phyloP scores from a whole-genome alignment of 306 rosid genomes.

The Trichosanthes cucumerina region DNA sequence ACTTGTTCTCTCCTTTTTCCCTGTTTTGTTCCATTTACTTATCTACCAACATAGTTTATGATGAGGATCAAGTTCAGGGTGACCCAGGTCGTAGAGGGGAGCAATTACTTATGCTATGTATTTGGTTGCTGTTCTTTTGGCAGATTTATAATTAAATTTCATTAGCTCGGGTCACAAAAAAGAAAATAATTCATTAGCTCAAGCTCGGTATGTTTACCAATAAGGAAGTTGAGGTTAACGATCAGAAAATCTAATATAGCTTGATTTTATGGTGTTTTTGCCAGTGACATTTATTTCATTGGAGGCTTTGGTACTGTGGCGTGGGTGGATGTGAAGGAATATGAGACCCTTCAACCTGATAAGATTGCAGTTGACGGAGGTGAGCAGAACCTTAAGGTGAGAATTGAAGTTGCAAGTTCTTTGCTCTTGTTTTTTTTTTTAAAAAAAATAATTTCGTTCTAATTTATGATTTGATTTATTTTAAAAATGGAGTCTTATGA shows the following conservation, averaged over 20 bases:
- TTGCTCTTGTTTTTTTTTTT: neutral
- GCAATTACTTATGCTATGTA: neutral
- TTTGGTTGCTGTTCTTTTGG: neutral
- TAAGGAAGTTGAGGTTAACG: neutral
- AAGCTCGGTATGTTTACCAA: neutral
- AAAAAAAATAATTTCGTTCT: neutral
- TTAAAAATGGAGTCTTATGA: neutral
- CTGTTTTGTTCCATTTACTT: neutral
- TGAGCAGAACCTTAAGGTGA: slow-evolving; percentile 87
- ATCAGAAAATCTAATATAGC: neutral
- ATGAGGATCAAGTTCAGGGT: neutral
- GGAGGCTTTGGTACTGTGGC: slow-evolving; percentile 99
- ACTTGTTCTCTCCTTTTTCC: neutral
- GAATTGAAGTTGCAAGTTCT: neutral
- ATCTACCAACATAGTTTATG: neutral
- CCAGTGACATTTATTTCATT: slow-evolving; percentile 95
- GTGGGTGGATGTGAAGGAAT: slow-evolving; percentile 95
- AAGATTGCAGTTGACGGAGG: slow-evolving; percentile 97
- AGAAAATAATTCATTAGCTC: neutral
- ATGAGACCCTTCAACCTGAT: slow-evolving; percentile 86
- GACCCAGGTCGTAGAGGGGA: neutral
- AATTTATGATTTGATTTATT: neutral
- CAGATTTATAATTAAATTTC: neutral
- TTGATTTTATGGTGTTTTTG: neutral
- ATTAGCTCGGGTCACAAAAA: neutral